These are phyloP conservation scores for Schoenoplectus triqueter DNA, from an alignment of 202 grass and related monocot species.

Conservation along the genomic window DNA sequence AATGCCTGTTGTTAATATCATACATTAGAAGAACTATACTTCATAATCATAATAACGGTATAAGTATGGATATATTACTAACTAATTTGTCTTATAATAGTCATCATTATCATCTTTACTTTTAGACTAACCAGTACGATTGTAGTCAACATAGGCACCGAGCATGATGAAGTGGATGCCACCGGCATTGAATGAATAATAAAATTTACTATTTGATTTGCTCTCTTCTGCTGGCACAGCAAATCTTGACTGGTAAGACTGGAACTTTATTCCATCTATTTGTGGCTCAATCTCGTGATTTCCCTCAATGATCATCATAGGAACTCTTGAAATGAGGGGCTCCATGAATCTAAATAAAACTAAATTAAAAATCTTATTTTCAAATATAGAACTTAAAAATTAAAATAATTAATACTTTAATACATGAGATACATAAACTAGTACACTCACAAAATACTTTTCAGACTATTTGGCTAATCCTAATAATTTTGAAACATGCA, in stretches of 20 bases:
- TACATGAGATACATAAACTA: constrained; percentile 2
- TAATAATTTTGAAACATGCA: constrained; percentile 17
- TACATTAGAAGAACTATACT: too few species aligned
- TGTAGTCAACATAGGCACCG: constrained; percentile 83
- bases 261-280: constrained; percentile 58
- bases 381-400: not conserved
- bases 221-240: constrained; percentile 73
- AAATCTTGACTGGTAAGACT: constrained; percentile 76
- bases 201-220: constrained; percentile 71
- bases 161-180: constrained; percentile 90
- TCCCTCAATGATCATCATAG: constrained; percentile 90
- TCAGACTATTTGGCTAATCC: too few species aligned
- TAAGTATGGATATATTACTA: not conserved
- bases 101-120: not conserved
- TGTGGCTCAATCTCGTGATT: constrained; percentile 97
- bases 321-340: constrained; percentile 60
- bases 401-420: not conserved
- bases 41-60: too few species aligned
- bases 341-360: constrained; percentile 75
- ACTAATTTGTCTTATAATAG: not conserved
- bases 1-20: too few species aligned
- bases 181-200: constrained; percentile 85
- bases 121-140: constrained; percentile 52
- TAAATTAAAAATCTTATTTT: constrained; percentile 16
- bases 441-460: too few species aligned